Evolutionary conservation across 306 rosid species (phyloP), one percentile per base, ranked within the genome.

Genomic region (Arachis stenosperma): DNA sequence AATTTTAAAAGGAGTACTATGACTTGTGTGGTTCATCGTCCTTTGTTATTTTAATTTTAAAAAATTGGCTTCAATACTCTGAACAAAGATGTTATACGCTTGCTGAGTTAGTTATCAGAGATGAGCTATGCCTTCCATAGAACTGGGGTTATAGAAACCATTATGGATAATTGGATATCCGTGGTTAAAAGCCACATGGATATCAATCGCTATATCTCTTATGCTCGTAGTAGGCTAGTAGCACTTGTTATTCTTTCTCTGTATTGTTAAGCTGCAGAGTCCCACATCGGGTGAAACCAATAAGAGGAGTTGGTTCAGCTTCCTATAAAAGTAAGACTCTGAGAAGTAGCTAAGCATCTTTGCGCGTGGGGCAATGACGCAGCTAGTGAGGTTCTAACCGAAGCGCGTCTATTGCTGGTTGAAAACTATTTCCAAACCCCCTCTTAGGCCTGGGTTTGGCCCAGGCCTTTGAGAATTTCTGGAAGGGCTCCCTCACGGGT

Each of bases 331-430:
- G 0, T 0, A 9, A 4, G 41, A 0, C 5, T 50, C 63, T 3
- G 7, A 1, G 0, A 0, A 0, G 0, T 0, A 0, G 0, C 0
- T 6, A 36, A 1, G 7, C 1, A 76, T 76, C 81, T 76, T 76
- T 76, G 75, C 75, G 75, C 75, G 56, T 70, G 75, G 75, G 75
- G 75, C 75, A 70, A 70, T 70, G 75, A 70, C 75, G 75, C 75
- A 71, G 67, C 75, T 71, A 71, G 66, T 71, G 75, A 71, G 75
- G 75, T 71, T 57, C 75, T 59, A 71, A 60, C 67, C 76, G 48
- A 46, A 59, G 76, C 59, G 75, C 67, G 68, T 71, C 76, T 30
- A 71, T 60, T 71, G 76, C 59, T 59, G 76, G 76, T 71, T 71
- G 76, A 71, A 71, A 71, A 71, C 76, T 71, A 71, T 59, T 71